Base-by-base conservation (phyloP, 169 alveolate species). In the Eimeria tenella region DNA sequence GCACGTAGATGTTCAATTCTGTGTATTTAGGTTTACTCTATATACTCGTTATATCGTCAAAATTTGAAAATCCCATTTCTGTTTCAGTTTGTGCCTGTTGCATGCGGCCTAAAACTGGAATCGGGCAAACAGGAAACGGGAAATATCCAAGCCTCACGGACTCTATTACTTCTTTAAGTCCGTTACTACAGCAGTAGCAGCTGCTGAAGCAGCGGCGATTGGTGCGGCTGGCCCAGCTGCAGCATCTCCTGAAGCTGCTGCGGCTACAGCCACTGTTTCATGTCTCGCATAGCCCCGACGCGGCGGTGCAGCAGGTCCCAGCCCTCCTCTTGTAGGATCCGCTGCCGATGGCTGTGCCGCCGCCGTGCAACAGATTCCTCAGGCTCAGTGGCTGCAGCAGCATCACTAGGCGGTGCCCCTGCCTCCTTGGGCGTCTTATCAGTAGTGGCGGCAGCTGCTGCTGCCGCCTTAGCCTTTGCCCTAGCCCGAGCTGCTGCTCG, bases 301-400 rank as follows among this genome's bases (percentile, higher is more conserved):
- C 89, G 86, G n/a, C 94, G 79, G 25, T 89, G 94, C 74, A 89
- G 94, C 42, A 89, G 62, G 62, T 89, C 81, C 94, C 94, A 89
- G 1, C 94, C 94, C 50, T 89, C 94, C 52, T 89, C 94, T 58
- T 56, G 63, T 1, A 82, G 58, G 11, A 89, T 89, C 19, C 94
- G 11, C 19, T 23, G 75, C 15, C 84, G 56, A n/a, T 73, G 88
- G 52, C 83, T 63, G 8, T 71, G 55, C 8, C 94, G 17, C 31
- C 68, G 52, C 50, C 94, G 60, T 0, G 49, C 70, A 6, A 49
- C 53, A 19, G 70, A 8, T 49, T 77, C 87, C 8, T 42, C 87
- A 13, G 52, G 31, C 13, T 21, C 63, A 75, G 86, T 65, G 13
- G 63, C 49, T 15, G 86, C 86, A 31, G 86, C 60, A 15, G 50